Percentiles rank a stretch among this genome's conserved stretches.
phyloP scores from a whole-genome alignment of 2,329 filamentous ascomycete species.

The Colletotrichum melonis region DNA sequence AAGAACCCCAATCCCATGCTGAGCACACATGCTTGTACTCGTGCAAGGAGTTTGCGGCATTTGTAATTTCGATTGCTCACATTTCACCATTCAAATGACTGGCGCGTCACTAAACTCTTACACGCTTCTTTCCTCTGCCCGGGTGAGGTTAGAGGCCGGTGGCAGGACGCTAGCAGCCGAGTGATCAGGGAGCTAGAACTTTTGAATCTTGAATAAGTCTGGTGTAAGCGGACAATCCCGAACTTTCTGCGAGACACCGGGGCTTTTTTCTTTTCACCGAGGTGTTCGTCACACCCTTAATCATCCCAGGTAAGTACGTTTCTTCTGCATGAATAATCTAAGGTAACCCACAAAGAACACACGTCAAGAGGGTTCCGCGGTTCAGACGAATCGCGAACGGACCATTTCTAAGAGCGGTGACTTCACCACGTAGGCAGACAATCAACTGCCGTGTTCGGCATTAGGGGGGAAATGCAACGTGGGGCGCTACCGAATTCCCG shows the following conservation, averaged over 20 bases:
- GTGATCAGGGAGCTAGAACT: neutral
- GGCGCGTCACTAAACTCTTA: neutral
- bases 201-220: neutral
- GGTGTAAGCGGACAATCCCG: constrained; percentile 9
- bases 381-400: constrained; percentile 9
- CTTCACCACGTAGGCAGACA: neutral
- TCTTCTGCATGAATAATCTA: constrained; percentile 14
- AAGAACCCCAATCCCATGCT: neutral
- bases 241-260: constrained; percentile 24
- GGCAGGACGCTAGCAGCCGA: neutral
- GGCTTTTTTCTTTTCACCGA: neutral
- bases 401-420: neutral
- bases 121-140: neutral
- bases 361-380: neutral
- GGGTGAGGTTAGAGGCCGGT: neutral
- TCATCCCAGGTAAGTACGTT: neutral
- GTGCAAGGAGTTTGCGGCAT: neutral
- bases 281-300: neutral
- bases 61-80: neutral
- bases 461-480: neutral
- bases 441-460: constrained; percentile 8
- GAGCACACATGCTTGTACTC: no score
- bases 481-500: neutral
- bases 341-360: neutral
- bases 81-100: neutral